Percentiles rank a stretch among this genome's conserved stretches.
Conservation (phyloP, 2,329 filamentous ascomycete species). For the Epichloe typhina region DNA sequence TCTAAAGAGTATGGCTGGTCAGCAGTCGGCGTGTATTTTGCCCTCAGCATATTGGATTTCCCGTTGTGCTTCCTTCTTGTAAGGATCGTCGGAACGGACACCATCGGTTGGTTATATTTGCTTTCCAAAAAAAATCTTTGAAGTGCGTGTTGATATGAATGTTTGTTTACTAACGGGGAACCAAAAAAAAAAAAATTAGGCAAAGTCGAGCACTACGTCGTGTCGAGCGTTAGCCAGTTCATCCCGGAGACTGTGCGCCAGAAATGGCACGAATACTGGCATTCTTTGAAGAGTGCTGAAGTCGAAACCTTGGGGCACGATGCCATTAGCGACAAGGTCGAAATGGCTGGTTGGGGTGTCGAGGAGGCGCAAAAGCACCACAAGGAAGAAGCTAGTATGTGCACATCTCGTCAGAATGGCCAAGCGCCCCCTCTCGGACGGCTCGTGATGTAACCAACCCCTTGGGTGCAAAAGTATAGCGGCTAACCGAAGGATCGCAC, state of each 20-base stretch:
- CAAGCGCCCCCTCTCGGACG: not conserved
- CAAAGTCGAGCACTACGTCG: conserved; percentile 51
- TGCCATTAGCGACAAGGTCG: conserved; percentile 31
- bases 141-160: not conserved
- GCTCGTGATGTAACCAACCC: not conserved
- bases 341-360: conserved; percentile 46
- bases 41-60: conserved; percentile 75
- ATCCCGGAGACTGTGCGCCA: conserved; percentile 48
- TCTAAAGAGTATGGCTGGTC: conserved; percentile 91
- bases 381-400: conserved; percentile 62
- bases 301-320: conserved; percentile 28
- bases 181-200: conserved; percentile 30
- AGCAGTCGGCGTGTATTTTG: conserved; percentile 80
- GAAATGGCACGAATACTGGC: conserved; percentile 35
- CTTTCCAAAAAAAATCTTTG: not conserved
- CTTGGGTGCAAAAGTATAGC: not conserved
- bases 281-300: conserved; percentile 33
- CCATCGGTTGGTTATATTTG: conserved; percentile 48
- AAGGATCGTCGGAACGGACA: conserved; percentile 67
- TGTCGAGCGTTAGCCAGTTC: conserved; percentile 42
- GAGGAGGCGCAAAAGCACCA: conserved; percentile 49
- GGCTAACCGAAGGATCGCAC: conserved; percentile 10
- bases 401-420: not conserved
- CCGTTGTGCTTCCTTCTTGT: conserved; percentile 92
- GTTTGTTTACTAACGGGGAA: not conserved